Conservation (phyloP, 208 protist genomes). For the Entamoeba histolytica region DNA sequence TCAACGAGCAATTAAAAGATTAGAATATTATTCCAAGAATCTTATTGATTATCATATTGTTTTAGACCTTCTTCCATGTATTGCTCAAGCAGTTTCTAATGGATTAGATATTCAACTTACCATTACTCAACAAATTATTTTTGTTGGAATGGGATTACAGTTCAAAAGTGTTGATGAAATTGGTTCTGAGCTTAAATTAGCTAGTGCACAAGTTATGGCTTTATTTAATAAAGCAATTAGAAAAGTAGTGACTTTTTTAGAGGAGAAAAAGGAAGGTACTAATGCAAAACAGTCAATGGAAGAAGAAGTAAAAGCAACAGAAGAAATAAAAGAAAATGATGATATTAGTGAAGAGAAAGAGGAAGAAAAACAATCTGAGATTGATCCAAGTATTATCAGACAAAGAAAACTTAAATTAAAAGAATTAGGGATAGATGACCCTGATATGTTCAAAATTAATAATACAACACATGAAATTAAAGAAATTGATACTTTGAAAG, state of each 20-base stretch:
- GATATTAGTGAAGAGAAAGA: background rate
- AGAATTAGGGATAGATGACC: background rate
- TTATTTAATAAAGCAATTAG: conserved; percentile 4
- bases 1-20: background rate
- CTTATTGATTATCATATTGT: conserved; percentile 79
- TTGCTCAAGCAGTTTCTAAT: conserved; percentile 59
- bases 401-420: background rate
- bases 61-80: conserved; percentile 66
- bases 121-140: conserved; percentile 57
- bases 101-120: background rate
- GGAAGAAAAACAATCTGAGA: background rate
- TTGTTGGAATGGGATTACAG: conserved; percentile 70
- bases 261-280: background rate
- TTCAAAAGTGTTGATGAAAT: conserved; percentile 40
- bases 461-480: background rate
- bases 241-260: background rate
- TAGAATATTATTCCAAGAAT: conserved; percentile 52
- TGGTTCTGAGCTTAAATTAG: background rate
- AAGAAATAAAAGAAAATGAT: background rate
- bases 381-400: background rate
- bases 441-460: background rate
- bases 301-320: background rate
- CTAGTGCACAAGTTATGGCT: background rate
- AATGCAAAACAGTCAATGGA: background rate
- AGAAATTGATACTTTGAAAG: background rate